Percentiles rank a stretch among this genome's conserved stretches.
These are phyloP conservation scores for Trichosporon sp. DNA, from an alignment of 1,284 basidiomycete genomes.

Conservation along the genomic window DNA sequence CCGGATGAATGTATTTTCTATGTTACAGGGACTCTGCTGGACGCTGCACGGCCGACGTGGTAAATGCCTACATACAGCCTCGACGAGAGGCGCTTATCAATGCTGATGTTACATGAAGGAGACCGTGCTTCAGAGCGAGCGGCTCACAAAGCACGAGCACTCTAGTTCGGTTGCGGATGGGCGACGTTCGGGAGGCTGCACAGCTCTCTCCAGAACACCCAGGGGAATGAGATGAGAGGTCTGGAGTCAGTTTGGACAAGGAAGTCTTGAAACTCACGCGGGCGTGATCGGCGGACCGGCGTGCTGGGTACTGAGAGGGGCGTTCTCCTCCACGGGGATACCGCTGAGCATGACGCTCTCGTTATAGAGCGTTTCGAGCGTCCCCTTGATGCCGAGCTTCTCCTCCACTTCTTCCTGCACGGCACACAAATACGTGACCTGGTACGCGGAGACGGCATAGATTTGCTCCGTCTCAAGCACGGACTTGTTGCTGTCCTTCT, in stretches of 20 bases:
- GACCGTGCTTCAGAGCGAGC: not conserved
- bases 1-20: conserved; percentile 2
- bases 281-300: not conserved
- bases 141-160: not conserved
- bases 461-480: conserved; percentile 17
- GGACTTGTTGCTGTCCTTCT: not conserved
- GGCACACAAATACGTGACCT: conserved; percentile 24
- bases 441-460: conserved; percentile 31
- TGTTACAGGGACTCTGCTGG: not conserved
- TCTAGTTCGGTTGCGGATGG: not conserved
- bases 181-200: conserved; percentile 15
- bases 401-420: conserved; percentile 9
- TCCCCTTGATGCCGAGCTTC: conserved; percentile 1
- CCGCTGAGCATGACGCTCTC: not conserved
- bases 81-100: not conserved
- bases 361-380: conserved; percentile 9
- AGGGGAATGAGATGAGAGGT: conserved; percentile 31
- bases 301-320: not conserved
- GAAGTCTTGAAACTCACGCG: not conserved
- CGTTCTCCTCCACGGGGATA: not conserved
- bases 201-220: conserved; percentile 27
- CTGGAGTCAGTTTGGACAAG: conserved; percentile 1
- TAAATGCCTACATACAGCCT: not conserved
- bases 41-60: no score
- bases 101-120: not conserved